phyloP scores from a whole-genome alignment of 139 green algal genomes.

The Picochlorum sp. region DNA sequence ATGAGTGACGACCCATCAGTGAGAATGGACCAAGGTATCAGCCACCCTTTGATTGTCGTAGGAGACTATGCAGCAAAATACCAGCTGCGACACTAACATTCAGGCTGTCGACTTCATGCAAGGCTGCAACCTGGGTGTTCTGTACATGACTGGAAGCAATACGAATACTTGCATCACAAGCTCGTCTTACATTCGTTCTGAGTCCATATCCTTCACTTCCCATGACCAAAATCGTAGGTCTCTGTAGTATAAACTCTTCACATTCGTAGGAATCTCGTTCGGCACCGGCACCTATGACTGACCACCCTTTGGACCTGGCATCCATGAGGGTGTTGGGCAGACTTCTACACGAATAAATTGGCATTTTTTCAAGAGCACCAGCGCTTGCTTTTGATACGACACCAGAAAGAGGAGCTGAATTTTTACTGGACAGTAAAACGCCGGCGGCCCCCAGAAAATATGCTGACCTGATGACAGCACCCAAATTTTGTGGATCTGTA shows the following conservation, averaged over 20 bases:
- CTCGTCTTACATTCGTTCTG: conserved; percentile 58
- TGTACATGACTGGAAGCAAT: conserved; percentile 1
- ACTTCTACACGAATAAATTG: conserved; percentile 58
- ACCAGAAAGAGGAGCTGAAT: conserved; percentile 72
- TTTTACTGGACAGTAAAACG: conserved; percentile 67
- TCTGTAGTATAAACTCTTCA: conserved; percentile 22
- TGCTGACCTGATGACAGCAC: conserved; percentile 72
- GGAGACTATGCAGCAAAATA: conserved; percentile 72
- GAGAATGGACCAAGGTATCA: too few relatives aligned
- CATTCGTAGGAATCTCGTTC: conserved; percentile 34
- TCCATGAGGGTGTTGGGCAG: conserved; percentile 64
- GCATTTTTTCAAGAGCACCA: conserved; percentile 66
- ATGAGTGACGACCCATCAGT: too few relatives aligned
- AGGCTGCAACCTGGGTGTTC: not conserved
- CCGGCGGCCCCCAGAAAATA: conserved; percentile 77
- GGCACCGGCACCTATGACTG: conserved; percentile 54
- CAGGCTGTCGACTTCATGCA: conserved; percentile 65
- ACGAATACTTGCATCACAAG: conserved; percentile 34
- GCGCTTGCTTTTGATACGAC: conserved; percentile 81
- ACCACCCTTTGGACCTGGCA: conserved; percentile 54
- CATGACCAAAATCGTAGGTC: conserved; percentile 80
- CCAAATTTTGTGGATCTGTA: conserved; percentile 85
- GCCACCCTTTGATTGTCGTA: not conserved
- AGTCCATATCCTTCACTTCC: conserved; percentile 79
- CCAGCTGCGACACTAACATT: conserved; percentile 89